Conservation (phyloP, 805 yeast species). For the Jamesozyma rosinii region DNA sequence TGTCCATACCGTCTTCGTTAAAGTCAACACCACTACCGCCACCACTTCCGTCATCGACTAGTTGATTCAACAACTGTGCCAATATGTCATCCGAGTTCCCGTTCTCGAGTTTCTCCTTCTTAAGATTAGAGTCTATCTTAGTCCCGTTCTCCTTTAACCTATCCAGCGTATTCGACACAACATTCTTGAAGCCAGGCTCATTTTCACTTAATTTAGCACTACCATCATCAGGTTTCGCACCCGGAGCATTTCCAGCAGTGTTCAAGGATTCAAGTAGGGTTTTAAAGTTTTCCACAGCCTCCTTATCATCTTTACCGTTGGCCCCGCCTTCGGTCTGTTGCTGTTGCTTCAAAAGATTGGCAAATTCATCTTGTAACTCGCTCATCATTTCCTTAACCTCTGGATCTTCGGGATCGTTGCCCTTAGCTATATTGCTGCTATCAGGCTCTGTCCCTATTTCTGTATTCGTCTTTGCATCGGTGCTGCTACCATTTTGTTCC, state of each 20-base stretch:
- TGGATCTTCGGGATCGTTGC: constrained; percentile 38
- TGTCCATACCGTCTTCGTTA: constrained; percentile 39
- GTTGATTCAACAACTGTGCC: constrained; percentile 56
- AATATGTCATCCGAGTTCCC: constrained; percentile 41
- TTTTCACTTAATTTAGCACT: constrained; percentile 40
- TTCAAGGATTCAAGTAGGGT: constrained; percentile 27
- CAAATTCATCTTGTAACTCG: constrained; percentile 22
- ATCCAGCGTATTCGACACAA: constrained; percentile 71
- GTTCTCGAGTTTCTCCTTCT: constrained; percentile 38
- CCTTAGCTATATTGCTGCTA: constrained; percentile 40
- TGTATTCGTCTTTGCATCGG: neutral
- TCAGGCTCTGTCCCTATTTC: neutral
- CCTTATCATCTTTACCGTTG: constrained; percentile 8
- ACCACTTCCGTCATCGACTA: constrained; percentile 36
- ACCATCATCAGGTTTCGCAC: constrained; percentile 7
- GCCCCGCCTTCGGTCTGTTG: neutral
- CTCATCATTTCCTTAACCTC: constrained; percentile 29
- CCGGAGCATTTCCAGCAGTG: constrained; percentile 19
- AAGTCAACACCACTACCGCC: constrained; percentile 29
- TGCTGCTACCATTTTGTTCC: neutral
- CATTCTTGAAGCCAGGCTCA: constrained; percentile 48
- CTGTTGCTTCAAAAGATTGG: constrained; percentile 16
- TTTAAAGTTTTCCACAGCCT: constrained; percentile 30
- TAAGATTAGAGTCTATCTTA: constrained; percentile 50
- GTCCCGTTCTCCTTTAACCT: constrained; percentile 71